A percentile compares a stretch with the other conserved stretches of the same genome.
Evolutionary conservation across 306 rosid species (phyloP).

Genomic region (Arachis hypogaea): DNA sequence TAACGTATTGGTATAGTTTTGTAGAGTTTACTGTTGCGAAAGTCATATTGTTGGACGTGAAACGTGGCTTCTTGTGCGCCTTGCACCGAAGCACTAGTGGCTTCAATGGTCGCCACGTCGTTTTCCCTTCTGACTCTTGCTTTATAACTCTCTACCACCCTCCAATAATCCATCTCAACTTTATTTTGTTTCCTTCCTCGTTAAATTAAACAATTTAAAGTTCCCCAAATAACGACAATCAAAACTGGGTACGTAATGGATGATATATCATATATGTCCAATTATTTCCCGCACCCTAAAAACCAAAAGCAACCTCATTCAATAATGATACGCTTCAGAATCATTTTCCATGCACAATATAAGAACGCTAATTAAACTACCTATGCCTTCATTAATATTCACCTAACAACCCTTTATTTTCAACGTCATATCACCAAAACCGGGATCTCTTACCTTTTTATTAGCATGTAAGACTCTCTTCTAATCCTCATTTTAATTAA

Average conservation of each 20-base stretch:
- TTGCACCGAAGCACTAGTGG: constrained; percentile 44
- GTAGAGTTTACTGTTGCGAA: constrained; percentile 3
- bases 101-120: constrained; percentile 48
- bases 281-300: neutral
- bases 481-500: neutral
- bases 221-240: neutral
- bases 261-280: neutral
- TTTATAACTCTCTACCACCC: neutral
- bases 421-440: constrained; percentile 1
- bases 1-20: constrained; percentile 9
- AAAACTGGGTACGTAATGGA: neutral
- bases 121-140: neutral
- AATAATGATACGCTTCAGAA: neutral
- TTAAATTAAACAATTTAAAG: neutral
- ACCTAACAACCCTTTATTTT: constrained; percentile 16
- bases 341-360: neutral
- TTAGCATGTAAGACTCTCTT: neutral
- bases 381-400: constrained; percentile 1
- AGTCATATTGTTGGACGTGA: constrained; percentile 23
- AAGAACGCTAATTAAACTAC: constrained; percentile 7
- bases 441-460: constrained; percentile 8
- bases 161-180: neutral
- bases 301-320: neutral
- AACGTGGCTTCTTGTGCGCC: constrained; percentile 47
- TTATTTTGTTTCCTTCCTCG: neutral